phyloP scores from a whole-genome alignment of 1,139 yeast genomes.

The Pichia sp. region DNA sequence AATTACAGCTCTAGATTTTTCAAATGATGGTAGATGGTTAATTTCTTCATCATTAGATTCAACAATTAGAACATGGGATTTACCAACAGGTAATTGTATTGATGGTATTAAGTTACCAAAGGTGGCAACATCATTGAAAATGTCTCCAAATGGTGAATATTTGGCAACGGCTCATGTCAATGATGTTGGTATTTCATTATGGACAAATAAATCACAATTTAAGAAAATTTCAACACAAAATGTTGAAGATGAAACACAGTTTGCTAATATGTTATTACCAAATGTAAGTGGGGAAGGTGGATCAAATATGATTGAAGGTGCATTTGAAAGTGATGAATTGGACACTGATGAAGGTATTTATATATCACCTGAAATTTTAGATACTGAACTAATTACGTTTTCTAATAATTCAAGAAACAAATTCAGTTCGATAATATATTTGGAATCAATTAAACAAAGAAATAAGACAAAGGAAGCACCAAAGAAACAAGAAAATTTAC shows the following conservation, averaged over 20 bases:
- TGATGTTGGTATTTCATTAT: constrained; percentile 83
- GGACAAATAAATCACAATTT: constrained; percentile 92
- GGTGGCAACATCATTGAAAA: constrained; percentile 72
- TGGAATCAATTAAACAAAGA: constrained; percentile 78
- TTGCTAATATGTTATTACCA: constrained; percentile 57
- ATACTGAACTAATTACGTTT: constrained; percentile 58
- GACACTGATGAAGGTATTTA: constrained; percentile 33
- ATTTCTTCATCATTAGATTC: constrained; percentile 79
- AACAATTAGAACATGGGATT: constrained; percentile 93
- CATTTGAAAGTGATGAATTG: constrained; percentile 37
- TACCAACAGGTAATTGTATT: constrained; percentile 95
- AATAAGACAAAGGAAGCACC: constrained; percentile 89
- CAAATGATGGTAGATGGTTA: constrained; percentile 95
- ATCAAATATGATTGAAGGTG: constrained; percentile 70
- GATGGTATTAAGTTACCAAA: constrained; percentile 79
- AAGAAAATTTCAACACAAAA: constrained; percentile 64
- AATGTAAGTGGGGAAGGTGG: constrained; percentile 85
- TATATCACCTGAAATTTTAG: constrained; percentile 60
- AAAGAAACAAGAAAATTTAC: constrained; percentile 77
- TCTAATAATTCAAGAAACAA: constrained; percentile 73
- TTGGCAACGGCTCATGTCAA: constrained; percentile 90
- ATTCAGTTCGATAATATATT: constrained; percentile 68
- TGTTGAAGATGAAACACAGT: constrained; percentile 68
- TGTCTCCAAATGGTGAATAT: constrained; percentile 86
- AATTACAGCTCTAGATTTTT: constrained; percentile 82